These are phyloP conservation scores for Dactylellina leptospora DNA, from an alignment of 2,329 filamentous ascomycete genomes.

Conservation along the genomic window DNA sequence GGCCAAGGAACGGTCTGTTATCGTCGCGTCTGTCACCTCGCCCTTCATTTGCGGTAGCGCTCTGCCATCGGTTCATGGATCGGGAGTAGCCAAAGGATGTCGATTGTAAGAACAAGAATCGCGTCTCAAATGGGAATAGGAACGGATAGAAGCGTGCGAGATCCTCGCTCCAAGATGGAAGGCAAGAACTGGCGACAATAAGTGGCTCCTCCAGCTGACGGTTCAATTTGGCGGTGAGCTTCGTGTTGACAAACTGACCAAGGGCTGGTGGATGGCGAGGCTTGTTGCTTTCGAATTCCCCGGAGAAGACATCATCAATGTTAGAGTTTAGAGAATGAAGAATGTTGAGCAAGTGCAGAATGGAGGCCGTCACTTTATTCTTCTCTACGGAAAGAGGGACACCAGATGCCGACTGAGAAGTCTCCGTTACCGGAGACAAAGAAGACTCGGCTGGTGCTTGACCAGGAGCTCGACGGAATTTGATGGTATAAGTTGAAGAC, in stretches of 20 bases:
- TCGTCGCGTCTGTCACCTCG: constrained; percentile 83
- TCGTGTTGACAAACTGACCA: constrained; percentile 97
- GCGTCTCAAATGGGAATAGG: constrained; percentile 96
- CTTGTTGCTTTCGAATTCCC: constrained; percentile 75
- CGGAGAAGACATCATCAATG: constrained; percentile 85
- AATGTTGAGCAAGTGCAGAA: constrained; percentile 85
- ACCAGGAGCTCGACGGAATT: constrained; percentile 85
- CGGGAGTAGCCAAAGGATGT: constrained; percentile 98
- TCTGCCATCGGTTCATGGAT: constrained; percentile 98
- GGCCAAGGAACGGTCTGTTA: constrained; percentile 87
- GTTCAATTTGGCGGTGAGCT: constrained; percentile 96
- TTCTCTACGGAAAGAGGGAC: constrained; percentile 83
- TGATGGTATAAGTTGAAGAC: constrained; percentile 89
- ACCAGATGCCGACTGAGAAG: constrained; percentile 65
- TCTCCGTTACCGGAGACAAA: constrained; percentile 67
- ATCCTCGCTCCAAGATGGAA: constrained; percentile 96
- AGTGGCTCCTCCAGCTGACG: constrained; percentile 94
- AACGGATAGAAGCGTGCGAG: constrained; percentile 93
- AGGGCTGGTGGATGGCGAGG: constrained; percentile 78
- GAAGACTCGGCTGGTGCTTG: constrained; percentile 78
- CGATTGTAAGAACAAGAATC: constrained; percentile 94
- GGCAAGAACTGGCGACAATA: constrained; percentile 94
- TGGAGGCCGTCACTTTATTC: constrained; percentile 83
- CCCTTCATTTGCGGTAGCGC: constrained; percentile 78
- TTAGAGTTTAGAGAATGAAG: constrained; percentile 93